These are phyloP conservation scores for Penicillium freii DNA, from an alignment of 2,329 filamentous ascomycete species.

Conservation along the genomic window DNA sequence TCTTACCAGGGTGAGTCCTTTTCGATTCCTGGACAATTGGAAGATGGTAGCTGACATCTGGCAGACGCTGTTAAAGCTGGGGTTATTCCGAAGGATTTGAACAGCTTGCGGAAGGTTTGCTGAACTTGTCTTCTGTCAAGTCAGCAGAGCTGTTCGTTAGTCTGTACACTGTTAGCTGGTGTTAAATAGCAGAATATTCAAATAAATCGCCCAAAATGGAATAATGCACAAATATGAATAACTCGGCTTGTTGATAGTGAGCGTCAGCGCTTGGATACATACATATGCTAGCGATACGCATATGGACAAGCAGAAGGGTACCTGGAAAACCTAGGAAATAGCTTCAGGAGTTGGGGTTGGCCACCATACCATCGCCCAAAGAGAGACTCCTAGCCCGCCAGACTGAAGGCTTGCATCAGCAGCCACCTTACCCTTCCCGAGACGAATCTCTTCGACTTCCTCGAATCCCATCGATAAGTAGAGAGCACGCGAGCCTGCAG, in stretches of 20 bases:
- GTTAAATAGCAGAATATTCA: neutral
- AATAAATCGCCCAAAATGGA: neutral
- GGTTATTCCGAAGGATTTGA: conserved; percentile 39
- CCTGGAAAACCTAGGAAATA: neutral
- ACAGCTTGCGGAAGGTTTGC: conserved; percentile 12
- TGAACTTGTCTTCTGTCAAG: conserved; percentile 1
- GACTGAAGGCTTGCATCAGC: conserved; percentile 15
- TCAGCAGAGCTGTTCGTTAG: neutral
- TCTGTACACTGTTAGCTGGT: neutral
- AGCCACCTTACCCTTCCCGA: conserved; percentile 24
- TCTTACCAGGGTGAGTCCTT: conserved; percentile 27
- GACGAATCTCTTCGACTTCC: conserved; percentile 21
- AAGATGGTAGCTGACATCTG: conserved; percentile 45
- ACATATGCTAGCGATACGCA: neutral
- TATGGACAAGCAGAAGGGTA: neutral
- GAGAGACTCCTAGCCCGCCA: conserved; percentile 17
- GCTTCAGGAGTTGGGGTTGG: conserved; percentile 5
- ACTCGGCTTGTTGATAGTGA: neutral
- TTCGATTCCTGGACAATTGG: conserved; percentile 36
- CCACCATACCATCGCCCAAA: conserved; percentile 30
- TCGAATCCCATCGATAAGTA: conserved; percentile 25
- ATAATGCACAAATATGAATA: neutral
- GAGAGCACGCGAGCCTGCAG: conserved; percentile 14
- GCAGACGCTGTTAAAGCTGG: conserved; percentile 45
- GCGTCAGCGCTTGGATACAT: neutral